A percentile compares a stretch with the other conserved stretches of the same genome.
phyloP scores from a whole-genome alignment of 768 basidiomycete species.

The Dendrothele bispora region DNA sequence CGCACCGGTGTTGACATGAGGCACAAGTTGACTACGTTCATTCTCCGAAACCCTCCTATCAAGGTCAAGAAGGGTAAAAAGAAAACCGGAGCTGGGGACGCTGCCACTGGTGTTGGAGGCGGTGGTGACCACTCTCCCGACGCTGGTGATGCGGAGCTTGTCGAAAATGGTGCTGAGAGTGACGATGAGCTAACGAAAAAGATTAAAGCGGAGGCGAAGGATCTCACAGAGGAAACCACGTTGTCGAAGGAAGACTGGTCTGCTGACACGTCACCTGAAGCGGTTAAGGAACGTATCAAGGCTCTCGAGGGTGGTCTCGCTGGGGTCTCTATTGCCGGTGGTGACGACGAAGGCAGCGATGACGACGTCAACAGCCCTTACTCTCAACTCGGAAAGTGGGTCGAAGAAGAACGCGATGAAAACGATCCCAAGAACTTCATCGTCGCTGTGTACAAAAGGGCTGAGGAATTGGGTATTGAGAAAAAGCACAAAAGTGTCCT shows the following conservation, averaged over 20 bases:
- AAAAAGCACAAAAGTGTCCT: constrained; percentile 92
- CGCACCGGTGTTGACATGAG: constrained; percentile 92
- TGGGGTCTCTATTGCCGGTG: constrained; percentile 42
- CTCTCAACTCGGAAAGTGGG: constrained; percentile 78
- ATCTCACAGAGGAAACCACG: constrained; percentile 61
- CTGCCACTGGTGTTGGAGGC: constrained; percentile 45
- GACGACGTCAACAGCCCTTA: constrained; percentile 89
- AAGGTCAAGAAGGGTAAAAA: constrained; percentile 75
- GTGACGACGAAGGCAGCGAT: constrained; percentile 81
- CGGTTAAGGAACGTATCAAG: constrained; percentile 80
- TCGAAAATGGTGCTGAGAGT: constrained; percentile 64
- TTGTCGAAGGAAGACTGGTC: constrained; percentile 83
- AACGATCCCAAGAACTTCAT: constrained; percentile 51
- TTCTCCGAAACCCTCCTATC: constrained; percentile 96
- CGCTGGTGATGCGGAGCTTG: constrained; percentile 41
- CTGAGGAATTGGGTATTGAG: constrained; percentile 87
- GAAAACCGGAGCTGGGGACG: constrained; percentile 51
- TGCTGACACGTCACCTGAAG: constrained; percentile 87
- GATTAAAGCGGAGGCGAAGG: constrained; percentile 88
- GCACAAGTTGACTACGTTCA: constrained; percentile 95
- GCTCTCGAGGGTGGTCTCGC: constrained; percentile 64
- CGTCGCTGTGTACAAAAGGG: constrained; percentile 81
- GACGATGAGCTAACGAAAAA: constrained; percentile 89
- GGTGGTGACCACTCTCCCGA: constrained; percentile 40
- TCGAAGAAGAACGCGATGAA: constrained; percentile 62